Conservation (phyloP, 257 asterid genomes). For the Nicotiana noctiflora region DNA sequence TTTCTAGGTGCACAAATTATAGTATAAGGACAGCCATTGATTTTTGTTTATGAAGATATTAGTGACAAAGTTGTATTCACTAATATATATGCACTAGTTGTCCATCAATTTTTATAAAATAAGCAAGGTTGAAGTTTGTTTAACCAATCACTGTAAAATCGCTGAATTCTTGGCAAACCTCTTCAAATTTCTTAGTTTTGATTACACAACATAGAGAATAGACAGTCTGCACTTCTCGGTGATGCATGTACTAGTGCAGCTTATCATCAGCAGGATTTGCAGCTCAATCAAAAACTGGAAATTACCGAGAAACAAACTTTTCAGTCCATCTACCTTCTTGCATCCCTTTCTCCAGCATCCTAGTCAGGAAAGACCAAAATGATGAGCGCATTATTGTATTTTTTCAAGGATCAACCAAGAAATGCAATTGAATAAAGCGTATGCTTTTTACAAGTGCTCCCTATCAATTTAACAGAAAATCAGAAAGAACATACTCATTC, state of each 20-base stretch:
- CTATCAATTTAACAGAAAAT: constrained; percentile 5
- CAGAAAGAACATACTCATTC: constrained; percentile 43
- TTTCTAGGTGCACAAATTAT: too few relatives aligned
- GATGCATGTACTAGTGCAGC: neutral
- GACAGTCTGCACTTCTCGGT: neutral
- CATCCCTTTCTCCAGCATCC: constrained; percentile 91
- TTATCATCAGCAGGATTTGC: neutral
- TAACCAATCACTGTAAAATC: neutral
- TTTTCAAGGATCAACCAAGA: neutral
- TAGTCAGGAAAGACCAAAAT: constrained; percentile 12
- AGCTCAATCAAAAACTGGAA: neutral
- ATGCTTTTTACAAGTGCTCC: neutral
- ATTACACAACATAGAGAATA: neutral
- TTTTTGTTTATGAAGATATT: neutral
- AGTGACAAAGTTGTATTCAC: neutral
- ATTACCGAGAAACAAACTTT: constrained; percentile 83
- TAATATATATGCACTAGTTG: neutral
- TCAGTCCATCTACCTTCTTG: constrained; percentile 78
- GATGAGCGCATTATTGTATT: neutral
- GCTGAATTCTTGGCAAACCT: neutral
- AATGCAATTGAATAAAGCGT: neutral
- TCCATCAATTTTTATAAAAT: neutral
- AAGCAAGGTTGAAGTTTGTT: neutral
- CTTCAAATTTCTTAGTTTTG: neutral
- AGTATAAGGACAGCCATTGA: neutral